These are phyloP conservation scores for Heimioporus sp. DNA, from an alignment of 768 basidiomycete species.

Conservation along the genomic window DNA sequence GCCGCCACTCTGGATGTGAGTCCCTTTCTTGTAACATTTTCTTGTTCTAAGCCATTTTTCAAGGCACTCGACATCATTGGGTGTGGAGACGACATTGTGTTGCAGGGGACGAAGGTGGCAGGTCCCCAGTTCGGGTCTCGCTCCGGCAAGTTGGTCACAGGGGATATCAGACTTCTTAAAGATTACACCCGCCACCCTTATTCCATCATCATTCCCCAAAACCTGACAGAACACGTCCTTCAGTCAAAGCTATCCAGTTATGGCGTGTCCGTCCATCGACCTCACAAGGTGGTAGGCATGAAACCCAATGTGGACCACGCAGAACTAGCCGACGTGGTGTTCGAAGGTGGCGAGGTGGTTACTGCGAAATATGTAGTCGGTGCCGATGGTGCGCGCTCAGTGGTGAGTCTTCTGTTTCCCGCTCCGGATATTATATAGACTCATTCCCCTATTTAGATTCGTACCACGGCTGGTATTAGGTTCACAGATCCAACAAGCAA, in stretches of 20 bases:
- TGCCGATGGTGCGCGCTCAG: constrained; percentile 43
- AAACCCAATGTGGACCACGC: constrained; percentile 27
- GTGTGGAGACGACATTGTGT: constrained; percentile 39
- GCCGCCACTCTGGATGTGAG: constrained; percentile 55
- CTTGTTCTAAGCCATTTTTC: constrained; percentile 6
- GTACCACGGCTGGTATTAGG: constrained; percentile 39
- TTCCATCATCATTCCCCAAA: constrained; percentile 43
- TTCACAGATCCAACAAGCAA: constrained; percentile 44
- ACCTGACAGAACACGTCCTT: constrained; percentile 43
- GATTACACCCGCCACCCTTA: constrained; percentile 46
- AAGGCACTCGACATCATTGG: constrained; percentile 47
- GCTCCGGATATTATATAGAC: not conserved
- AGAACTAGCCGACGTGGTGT: constrained; percentile 38
- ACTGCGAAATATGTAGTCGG: constrained; percentile 48
- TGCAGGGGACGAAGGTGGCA: constrained; percentile 34
- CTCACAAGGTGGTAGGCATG: constrained; percentile 39
- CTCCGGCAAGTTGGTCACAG: constrained; percentile 21
- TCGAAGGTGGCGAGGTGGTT: constrained; percentile 46
- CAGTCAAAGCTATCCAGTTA: constrained; percentile 29
- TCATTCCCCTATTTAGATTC: constrained; percentile 34
- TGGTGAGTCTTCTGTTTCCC: not conserved
- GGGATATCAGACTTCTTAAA: constrained; percentile 36
- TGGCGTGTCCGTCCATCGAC: constrained; percentile 37
- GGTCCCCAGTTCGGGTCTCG: constrained; percentile 32
- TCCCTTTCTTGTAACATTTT: not conserved